Evolutionary conservation across 2,329 filamentous ascomycete species (phyloP).

Genomic region (Aureobasidium uvarum): DNA sequence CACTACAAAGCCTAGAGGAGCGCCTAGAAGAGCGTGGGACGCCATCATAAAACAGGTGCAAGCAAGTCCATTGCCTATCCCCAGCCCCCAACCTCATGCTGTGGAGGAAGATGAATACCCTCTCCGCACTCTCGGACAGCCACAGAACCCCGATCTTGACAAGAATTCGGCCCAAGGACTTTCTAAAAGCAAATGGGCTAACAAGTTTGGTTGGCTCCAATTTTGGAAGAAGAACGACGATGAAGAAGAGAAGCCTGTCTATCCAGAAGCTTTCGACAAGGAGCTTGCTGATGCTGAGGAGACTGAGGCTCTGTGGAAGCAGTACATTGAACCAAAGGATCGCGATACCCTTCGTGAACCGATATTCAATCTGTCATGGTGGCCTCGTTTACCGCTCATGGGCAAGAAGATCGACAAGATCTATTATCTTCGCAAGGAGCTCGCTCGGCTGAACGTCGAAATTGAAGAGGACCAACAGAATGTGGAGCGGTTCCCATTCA

Average conservation of each 20-base stretch:
- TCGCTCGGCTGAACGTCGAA: constrained; percentile 84
- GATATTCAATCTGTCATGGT: constrained; percentile 61
- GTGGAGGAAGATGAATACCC: constrained; percentile 38
- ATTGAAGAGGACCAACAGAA: constrained; percentile 88
- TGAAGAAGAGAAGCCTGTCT: constrained; percentile 44
- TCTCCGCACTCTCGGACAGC: constrained; percentile 27
- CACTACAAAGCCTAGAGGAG: neutral
- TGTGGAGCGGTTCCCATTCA: constrained; percentile 80
- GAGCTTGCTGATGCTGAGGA: constrained; percentile 62
- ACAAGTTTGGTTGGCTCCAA: constrained; percentile 32
- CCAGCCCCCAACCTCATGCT: constrained; percentile 46
- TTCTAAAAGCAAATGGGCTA: constrained; percentile 34
- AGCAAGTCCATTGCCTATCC: constrained; percentile 39
- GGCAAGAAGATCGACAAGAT: constrained; percentile 95
- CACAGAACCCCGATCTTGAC: constrained; percentile 7
- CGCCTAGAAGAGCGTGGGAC: constrained; percentile 29
- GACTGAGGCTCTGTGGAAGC: constrained; percentile 71
- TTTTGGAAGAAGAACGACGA: constrained; percentile 36
- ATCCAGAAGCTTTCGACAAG: constrained; percentile 62
- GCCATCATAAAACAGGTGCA: constrained; percentile 30
- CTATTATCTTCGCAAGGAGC: constrained; percentile 80
- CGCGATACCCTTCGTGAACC: constrained; percentile 81
- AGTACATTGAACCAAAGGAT: constrained; percentile 76
- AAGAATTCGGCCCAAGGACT: constrained; percentile 29
- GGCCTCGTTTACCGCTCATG: constrained; percentile 54